A percentile compares a stretch with the other conserved stretches of the same genome.
These are phyloP conservation scores for Venturia pyrina DNA, from an alignment of 2,329 filamentous ascomycete genomes.

Conservation along the genomic window DNA sequence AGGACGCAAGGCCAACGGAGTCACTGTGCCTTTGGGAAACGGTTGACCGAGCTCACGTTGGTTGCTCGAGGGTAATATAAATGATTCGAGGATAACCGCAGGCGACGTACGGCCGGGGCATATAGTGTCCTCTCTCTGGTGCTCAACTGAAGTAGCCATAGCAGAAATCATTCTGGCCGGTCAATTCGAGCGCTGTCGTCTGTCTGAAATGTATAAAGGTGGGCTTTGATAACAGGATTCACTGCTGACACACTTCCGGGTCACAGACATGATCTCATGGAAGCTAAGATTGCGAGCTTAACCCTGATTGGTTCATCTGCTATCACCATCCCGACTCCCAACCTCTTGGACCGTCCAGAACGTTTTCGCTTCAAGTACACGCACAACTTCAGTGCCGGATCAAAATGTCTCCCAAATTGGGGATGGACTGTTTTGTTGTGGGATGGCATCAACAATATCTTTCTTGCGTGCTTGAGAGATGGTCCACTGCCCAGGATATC, in stretches of 20 bases:
- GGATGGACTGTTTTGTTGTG: too few relatives aligned
- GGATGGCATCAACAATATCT: too few relatives aligned
- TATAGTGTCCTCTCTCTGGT: neutral
- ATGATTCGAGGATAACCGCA: conserved; percentile 23
- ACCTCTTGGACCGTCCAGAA: conserved; percentile 28
- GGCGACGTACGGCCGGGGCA: neutral
- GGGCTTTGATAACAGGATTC: neutral
- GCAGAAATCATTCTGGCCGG: too few relatives aligned
- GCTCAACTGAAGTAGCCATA: neutral
- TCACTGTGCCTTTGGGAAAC: conserved; percentile 28
- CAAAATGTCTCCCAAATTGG: too few relatives aligned
- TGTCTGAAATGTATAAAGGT: neutral
- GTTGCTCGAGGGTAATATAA: conserved; percentile 30
- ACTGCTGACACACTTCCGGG: neutral
- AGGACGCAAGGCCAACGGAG: conserved; percentile 31
- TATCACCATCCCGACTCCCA: neutral
- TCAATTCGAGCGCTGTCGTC: neutral
- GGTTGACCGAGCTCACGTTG: conserved; percentile 32
- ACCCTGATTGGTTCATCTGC: neutral
- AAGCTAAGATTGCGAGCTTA: neutral
- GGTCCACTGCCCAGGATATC: too few relatives aligned
- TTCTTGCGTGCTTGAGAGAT: too few relatives aligned
- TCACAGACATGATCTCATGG: neutral
- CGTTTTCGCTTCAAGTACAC: neutral
- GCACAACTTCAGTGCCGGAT: too few relatives aligned